Evolutionary conservation across 352 stramenopile genomes (phyloP), one percentile per base, ranked within the genome.

Genomic region (Pythium biforme): DNA sequence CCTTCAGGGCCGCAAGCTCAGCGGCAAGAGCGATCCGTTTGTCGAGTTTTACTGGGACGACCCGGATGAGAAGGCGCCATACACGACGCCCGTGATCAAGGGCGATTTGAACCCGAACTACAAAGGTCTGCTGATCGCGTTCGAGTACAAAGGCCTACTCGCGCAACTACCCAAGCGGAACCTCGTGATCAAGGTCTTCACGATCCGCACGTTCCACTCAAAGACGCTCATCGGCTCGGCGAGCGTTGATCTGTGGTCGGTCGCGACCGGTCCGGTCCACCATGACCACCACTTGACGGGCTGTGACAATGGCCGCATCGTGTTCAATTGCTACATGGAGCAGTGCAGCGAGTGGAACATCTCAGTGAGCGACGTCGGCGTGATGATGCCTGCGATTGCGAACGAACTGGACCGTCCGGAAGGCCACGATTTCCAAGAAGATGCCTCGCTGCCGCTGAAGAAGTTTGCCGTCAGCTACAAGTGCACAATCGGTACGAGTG

Each of bases 291-390:
- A 96, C 41, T 70, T 96, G 31, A 74, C 87, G 33, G 87, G 87
- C 8, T 96, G 87, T 51, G 83, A 93, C 27, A 96, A 96, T 59
- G 87, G 87, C 37, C 80, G 87, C 26, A 83, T 96, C 26, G 87
- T 96, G 48, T 96, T 96, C 69, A 96, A 96, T 52, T 94, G 85
- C 69, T 96, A 96, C 74, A 96, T 96, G 87, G 87, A 96, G 57
- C 87, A 96, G 60, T 95, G 87, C 67, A 93, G 78, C 68, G 84
- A 94, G 45, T 95, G 87, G 87, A 93, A 92, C 55, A 95, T 95
- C 58, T 90, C 80, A 0, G 85, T 95, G 43, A 95, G 87, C 56
- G 85, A 95, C 50, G 81, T 95, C 7, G 87, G 85, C 3, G 77
- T 95, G 20, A 94, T 95, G 83, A 95, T 95, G 87, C 87, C 87